Evolutionary conservation across 768 basidiomycete genomes (phyloP), one percentile per base, ranked within the genome.

Genomic region (Suillus luteus): DNA sequence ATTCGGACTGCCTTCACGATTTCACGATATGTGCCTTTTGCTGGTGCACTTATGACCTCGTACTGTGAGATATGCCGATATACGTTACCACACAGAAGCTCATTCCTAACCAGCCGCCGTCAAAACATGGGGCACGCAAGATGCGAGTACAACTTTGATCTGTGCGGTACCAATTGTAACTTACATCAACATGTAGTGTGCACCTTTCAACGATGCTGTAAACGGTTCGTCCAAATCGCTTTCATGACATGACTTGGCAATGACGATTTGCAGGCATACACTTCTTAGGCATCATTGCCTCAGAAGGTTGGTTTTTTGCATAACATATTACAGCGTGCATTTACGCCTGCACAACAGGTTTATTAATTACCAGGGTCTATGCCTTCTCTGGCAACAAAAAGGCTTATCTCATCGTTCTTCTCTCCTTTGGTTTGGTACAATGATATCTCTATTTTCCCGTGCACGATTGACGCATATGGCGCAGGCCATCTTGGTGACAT

Each of bases 21-120:
- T 22, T 63, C 62, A 41, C 59, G 62, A 33, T 63, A 63, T 60
- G 11, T 11, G 40, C 40, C 62, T 31, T 49, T 63, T 43, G 55
- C 62, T 37, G 62, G 41, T 61, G 59, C 59, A 10, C 19, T 60
- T 19, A 61, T 63, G 62, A 63, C 62, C 38, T 43, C 58, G 2
- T 63, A 63, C 33, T 60, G 52, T 54, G 11, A 54, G 52, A 11
- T 6, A 54, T 9, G 31, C 52, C 11, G 8, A 5, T 54, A 5
- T 5, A 11, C 52, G 19, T 19, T n/a, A 11, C 5, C 5, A 33
- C 6, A 5, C 31, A 33, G 31, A 52, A 33, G 31, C 19, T 54
- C 10, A 33, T 54, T 33, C 19, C 31, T 54, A 17, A 54, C 52
- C 52, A 54, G 52, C 52, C 31, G 52, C 52, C 11, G 1, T 54